phyloP scores from a whole-genome alignment of 768 basidiomycete genomes.

The Tremella mesenterica region DNA sequence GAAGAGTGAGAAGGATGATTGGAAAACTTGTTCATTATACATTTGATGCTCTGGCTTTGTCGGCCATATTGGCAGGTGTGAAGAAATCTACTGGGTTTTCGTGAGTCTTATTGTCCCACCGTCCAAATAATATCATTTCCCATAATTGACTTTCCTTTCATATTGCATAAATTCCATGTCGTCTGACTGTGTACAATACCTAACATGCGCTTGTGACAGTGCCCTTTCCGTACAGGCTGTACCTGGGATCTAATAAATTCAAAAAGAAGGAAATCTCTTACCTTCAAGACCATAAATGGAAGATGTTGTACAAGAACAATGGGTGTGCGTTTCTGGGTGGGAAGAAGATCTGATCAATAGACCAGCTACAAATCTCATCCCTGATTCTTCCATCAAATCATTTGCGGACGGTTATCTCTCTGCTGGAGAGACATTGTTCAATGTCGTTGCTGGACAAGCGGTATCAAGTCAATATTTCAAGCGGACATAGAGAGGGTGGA shows the following conservation, averaged over 20 bases:
- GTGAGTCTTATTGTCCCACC: conserved; percentile 51
- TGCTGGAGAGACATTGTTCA: conserved; percentile 81
- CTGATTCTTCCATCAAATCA: conserved; percentile 67
- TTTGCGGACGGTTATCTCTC: conserved; percentile 73
- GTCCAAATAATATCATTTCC: background rate
- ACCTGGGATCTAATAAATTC: too few relatives aligned
- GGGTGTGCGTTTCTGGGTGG: too few relatives aligned
- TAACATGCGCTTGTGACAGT: too few relatives aligned
- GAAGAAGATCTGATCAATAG: conserved; percentile 45
- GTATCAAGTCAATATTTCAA: conserved; percentile 72
- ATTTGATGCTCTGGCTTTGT: conserved; percentile 72
- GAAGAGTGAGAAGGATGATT: conserved; percentile 46
- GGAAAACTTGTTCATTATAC: conserved; percentile 75
- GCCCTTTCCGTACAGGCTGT: too few relatives aligned
- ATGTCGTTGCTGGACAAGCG: conserved; percentile 71
- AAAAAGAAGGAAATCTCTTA: too few relatives aligned
- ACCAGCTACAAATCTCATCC: conserved; percentile 58
- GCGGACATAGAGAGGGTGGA: conserved; percentile 16
- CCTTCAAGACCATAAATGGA: too few relatives aligned
- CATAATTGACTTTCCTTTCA: too few relatives aligned
- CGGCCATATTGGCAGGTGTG: conserved; percentile 83
- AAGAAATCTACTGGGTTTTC: conserved; percentile 79
- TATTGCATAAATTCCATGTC: conserved; percentile 47
- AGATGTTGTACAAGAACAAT: too few relatives aligned
- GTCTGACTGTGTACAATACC: too few relatives aligned